A percentile compares a stretch with the other conserved stretches of the same genome.
phyloP scores from a whole-genome alignment of 768 basidiomycete genomes.

The Termitomyces sp. region DNA sequence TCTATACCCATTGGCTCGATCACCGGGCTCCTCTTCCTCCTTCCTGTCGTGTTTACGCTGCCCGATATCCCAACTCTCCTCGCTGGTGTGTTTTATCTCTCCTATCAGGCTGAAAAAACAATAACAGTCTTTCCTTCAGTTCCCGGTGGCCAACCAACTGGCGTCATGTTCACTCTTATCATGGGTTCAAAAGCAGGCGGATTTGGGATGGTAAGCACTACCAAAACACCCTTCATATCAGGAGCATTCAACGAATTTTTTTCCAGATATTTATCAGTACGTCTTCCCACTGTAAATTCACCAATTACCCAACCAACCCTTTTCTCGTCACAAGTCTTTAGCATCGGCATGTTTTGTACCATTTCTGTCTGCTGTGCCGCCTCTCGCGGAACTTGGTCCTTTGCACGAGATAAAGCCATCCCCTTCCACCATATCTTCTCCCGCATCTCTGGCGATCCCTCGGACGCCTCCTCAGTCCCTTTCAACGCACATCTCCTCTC shows the following conservation, averaged over 20 bases:
- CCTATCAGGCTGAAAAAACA: neutral
- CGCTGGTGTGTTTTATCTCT: constrained; percentile 29
- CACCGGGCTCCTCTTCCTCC: constrained; percentile 50
- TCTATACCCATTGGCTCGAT: constrained; percentile 51
- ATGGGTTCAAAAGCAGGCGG: constrained; percentile 62
- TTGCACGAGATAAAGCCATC: constrained; percentile 64
- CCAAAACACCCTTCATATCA: neutral
- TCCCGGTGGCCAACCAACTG: constrained; percentile 59
- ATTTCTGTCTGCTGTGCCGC: constrained; percentile 68
- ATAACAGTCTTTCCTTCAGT: constrained; percentile 26
- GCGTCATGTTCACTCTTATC: constrained; percentile 55
- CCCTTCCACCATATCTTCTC: constrained; percentile 49
- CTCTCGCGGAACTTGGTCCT: constrained; percentile 69
- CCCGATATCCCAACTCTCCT: constrained; percentile 54
- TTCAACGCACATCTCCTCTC: constrained; percentile 60
- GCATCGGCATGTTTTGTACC: constrained; percentile 54
- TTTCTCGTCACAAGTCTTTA: constrained; percentile 38
- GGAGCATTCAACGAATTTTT: neutral
- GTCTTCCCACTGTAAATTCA: neutral
- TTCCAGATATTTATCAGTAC: constrained; percentile 38
- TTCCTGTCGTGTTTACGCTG: constrained; percentile 63
- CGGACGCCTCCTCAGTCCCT: constrained; percentile 41
- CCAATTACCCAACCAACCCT: constrained; percentile 2
- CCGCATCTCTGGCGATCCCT: constrained; percentile 33
- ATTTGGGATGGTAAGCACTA: constrained; percentile 47